phyloP scores from a whole-genome alignment of 495 filamentous ascomycete species.

The Aspergillus ellipticus region DNA sequence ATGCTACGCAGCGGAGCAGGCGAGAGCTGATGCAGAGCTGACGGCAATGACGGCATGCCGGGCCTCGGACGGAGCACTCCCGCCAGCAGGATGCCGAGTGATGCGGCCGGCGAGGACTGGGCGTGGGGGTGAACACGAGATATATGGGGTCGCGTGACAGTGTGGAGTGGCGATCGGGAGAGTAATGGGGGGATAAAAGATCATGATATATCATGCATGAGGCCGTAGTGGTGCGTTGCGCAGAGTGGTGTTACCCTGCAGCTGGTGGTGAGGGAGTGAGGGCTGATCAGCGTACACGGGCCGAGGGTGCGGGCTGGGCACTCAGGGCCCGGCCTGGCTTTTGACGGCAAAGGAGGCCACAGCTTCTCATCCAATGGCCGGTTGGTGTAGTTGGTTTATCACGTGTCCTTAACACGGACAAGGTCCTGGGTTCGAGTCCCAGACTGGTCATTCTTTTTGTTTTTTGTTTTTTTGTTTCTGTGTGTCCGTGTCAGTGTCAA shows the following conservation, averaged over 20 bases:
- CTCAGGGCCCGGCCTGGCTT: background rate
- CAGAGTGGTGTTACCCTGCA: background rate
- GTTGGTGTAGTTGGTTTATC: slow-evolving; percentile 7
- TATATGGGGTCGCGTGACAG: background rate
- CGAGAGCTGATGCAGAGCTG: too few species aligned
- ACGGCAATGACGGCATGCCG: background rate
- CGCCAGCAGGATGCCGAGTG: background rate
- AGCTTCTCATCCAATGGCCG: background rate
- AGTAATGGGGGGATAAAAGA: too few species aligned
- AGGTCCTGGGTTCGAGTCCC: background rate
- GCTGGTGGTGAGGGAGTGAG: background rate
- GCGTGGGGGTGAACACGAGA: background rate
- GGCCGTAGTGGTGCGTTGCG: too few species aligned
- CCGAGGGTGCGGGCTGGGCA: too few species aligned
- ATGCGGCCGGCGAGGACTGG: background rate
- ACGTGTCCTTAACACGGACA: background rate
- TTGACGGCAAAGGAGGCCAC: background rate
- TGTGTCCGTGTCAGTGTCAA: background rate
- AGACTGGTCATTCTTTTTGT: background rate
- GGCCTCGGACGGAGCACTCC: background rate
- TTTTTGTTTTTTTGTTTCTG: background rate
- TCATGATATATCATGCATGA: background rate
- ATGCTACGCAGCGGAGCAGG: background rate
- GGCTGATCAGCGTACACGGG: too few species aligned
- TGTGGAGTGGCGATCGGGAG: background rate